These are phyloP conservation scores for Petrea volubilis DNA, from an alignment of 257 asterid genomes.

Conservation along the genomic window DNA sequence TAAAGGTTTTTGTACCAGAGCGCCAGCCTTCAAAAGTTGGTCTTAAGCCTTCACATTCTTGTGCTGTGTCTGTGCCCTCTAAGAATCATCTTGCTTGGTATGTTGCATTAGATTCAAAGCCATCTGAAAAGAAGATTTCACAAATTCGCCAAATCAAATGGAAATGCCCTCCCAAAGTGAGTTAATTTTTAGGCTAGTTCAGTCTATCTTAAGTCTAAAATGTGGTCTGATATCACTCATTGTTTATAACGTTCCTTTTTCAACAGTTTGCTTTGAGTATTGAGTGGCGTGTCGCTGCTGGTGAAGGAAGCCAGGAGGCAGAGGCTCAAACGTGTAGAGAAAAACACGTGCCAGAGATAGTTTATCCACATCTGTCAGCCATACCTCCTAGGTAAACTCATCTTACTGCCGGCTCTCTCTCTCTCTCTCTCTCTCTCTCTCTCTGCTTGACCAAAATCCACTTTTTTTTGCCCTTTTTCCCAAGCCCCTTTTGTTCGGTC, in stretches of 20 bases:
- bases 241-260: background rate
- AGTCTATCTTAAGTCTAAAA: background rate
- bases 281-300: constrained; percentile 45
- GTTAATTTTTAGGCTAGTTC: constrained; percentile 3
- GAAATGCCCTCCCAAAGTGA: constrained; percentile 46
- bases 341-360: constrained; percentile 24
- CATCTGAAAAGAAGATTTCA: constrained; percentile 2
- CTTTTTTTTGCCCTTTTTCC: no score
- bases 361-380: constrained; percentile 33
- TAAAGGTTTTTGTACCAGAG: background rate
- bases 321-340: constrained; percentile 32
- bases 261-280: constrained; percentile 34
- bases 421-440: background rate
- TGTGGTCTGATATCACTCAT: background rate
- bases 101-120: constrained; percentile 21
- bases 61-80: background rate
- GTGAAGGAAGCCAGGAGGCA: constrained; percentile 54
- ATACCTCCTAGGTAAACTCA: constrained; percentile 43
- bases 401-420: background rate
- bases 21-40: constrained; percentile 16
- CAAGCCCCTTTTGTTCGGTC: constrained; percentile 31
- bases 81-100: constrained; percentile 24
- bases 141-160: constrained; percentile 30
- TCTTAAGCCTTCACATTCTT: background rate
- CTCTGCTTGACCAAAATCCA: constrained; percentile 21